Evolutionary conservation across 2,329 filamentous ascomycete species (phyloP).

Genomic region (Aureobasidium sp.): DNA sequence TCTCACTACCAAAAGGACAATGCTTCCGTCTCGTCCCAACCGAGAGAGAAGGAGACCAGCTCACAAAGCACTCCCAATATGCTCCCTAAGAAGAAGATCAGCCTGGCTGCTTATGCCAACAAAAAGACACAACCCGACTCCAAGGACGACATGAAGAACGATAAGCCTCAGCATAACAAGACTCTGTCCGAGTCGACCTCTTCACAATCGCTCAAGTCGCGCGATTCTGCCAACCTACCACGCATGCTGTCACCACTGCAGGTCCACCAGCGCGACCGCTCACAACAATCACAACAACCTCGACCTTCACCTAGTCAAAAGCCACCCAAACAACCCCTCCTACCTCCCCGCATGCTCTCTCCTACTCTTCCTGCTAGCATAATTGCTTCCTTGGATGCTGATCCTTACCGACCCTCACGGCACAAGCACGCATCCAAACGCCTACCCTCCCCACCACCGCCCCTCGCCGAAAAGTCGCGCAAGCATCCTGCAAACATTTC

Average conservation of each 20-base stretch:
- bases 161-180: constrained; percentile 8
- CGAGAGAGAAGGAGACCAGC: constrained; percentile 26
- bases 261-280: background rate
- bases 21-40: constrained; percentile 29
- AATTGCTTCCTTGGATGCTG: constrained; percentile 51
- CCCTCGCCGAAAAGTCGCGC: constrained; percentile 5
- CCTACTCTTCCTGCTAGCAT: constrained; percentile 64
- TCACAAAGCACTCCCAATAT: constrained; percentile 46
- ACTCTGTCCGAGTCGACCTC: background rate
- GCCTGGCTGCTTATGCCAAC: constrained; percentile 66
- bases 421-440: constrained; percentile 8
- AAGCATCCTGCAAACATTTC: constrained; percentile 7
- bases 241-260: constrained; percentile 22
- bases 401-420: constrained; percentile 2
- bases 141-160: constrained; percentile 60
- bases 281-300: constrained; percentile 13
- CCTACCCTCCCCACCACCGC: constrained; percentile 10
- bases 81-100: constrained; percentile 67
- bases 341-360: constrained; percentile 58
- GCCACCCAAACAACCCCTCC: background rate
- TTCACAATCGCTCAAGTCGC: constrained; percentile 8
- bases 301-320: background rate
- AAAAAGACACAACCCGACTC: constrained; percentile 57
- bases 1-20: constrained; percentile 41
- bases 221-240: constrained; percentile 18